Conservation (phyloP, 225 moss, liverwort and hornwort genomes). For the Bryoerythrophyllum caledonicum region DNA sequence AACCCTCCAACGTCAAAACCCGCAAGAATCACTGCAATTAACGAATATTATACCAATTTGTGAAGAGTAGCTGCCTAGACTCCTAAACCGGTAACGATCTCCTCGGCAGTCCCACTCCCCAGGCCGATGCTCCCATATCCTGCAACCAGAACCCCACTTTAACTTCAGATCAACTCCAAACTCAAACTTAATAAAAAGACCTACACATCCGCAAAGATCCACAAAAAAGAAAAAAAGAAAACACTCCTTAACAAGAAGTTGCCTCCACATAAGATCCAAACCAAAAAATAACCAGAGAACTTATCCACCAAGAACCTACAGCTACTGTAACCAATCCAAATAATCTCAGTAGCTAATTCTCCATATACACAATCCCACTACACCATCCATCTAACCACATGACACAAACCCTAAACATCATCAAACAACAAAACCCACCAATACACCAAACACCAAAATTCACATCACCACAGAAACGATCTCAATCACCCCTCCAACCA, state of each 20-base stretch:
- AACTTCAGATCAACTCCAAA: neutral
- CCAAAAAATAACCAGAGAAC: neutral
- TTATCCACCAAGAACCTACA: neutral
- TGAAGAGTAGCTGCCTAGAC: neutral
- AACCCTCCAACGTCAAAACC: neutral
- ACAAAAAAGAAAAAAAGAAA: neutral
- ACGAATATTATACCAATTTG: conserved; percentile 10
- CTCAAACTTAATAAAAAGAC: neutral
- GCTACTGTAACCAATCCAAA: conserved; percentile 8
- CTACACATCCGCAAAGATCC: neutral
- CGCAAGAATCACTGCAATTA: neutral
- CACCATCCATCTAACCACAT: neutral
- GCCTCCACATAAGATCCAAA: neutral
- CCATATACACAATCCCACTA: too few species aligned
- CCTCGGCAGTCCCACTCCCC: neutral
- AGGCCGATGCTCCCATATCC: conserved; percentile 10
- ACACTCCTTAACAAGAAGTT: neutral
- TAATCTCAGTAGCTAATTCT: neutral
- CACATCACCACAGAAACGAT: conserved; percentile 11
- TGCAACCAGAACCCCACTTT: conserved; percentile 8
- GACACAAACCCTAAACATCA: neutral
- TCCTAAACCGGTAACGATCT: neutral
- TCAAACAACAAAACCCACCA: neutral
- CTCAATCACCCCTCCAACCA: neutral
- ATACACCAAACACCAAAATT: neutral